Conservation (phyloP, 495 filamentous ascomycete genomes). For the Bryoglossum gracile region DNA sequence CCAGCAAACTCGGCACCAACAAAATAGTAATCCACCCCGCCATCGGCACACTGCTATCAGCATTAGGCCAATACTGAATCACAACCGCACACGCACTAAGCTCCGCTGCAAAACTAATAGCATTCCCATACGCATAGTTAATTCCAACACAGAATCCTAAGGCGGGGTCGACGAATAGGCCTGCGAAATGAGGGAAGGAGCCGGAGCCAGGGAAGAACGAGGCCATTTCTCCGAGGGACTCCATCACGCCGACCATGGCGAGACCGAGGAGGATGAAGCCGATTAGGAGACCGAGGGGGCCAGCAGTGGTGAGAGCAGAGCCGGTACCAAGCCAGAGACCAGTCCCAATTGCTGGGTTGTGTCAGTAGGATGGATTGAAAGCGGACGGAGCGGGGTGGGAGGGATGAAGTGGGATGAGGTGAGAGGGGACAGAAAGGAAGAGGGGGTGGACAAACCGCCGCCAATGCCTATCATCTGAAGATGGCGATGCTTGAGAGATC, state of each 20-base stretch:
- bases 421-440: too few relatives aligned
- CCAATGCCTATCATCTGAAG: too few relatives aligned
- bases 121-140: background rate
- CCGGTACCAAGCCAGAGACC: conserved; percentile 42
- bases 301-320: conserved; percentile 37
- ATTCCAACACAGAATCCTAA: conserved; percentile 66
- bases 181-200: conserved; percentile 55
- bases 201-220: conserved; percentile 55
- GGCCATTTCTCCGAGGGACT: conserved; percentile 48
- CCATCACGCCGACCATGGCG: conserved; percentile 41
- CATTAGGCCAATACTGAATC: conserved; percentile 35
- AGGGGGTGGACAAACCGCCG: too few relatives aligned
- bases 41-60: conserved; percentile 37
- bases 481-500: too few relatives aligned
- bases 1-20: conserved; percentile 44
- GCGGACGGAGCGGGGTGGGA: too few relatives aligned
- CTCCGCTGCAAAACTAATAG: background rate
- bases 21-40: conserved; percentile 49
- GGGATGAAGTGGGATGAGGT: too few relatives aligned
- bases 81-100: background rate
- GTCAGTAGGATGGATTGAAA: too few relatives aligned
- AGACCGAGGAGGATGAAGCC: conserved; percentile 46
- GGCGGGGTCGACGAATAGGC: conserved; percentile 68
- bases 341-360: too few relatives aligned
- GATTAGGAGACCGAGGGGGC: conserved; percentile 43